Base-by-base conservation (phyloP, 345 rosid species). In the Sonneratia alba region DNA sequence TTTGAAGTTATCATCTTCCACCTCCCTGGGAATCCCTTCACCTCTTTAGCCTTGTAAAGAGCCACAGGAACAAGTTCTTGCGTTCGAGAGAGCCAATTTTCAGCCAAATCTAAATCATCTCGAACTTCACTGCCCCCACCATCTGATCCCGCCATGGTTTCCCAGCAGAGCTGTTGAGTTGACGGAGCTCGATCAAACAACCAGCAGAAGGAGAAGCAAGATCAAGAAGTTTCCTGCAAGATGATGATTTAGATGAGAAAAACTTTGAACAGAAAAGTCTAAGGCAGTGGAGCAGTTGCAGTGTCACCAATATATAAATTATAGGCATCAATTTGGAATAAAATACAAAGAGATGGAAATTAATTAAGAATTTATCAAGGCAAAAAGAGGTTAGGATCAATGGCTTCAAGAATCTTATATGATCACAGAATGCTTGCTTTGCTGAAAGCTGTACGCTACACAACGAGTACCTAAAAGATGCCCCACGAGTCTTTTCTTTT, bases 1-100 rank as follows among this genome's bases (percentile, higher is more conserved):
- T 89, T 92, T 34, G 87, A 85, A 71, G 86, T 78, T 36, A 92
- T 89, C 85, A 84, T 81, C 88, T 92, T 92, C 98, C 99, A 96
- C 76, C 97, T 83, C 36, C 87, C 81, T 40, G 92, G 81, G 80
- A 96, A 96, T 43, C 82, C 88, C 77, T 81, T 90, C 14, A 85
- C 96, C 66, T 76, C 81, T 75, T 73, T 88, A 27, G 97, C 91
- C 81, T 81, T 84, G 6, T 67, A 69, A 36, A 90, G 67, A 47
- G 90, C 94, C 71, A 72, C 42, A 0, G 97, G 97, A 43, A 89
- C 96, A 72, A 90, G 88, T 73, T 86, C 92, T 75, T 88, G 90
- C 10, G 87, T 86, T 42, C 82, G 86, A 27, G 66, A 77, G 66
- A 96, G 71, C 93, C 96, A 91, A 51, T 89, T 96, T 78, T 92